Percentiles rank a stretch among this genome's conserved stretches.
These are phyloP conservation scores for Fusarium pininemorale DNA, from an alignment of 2,329 filamentous ascomycete species.

Conservation along the genomic window DNA sequence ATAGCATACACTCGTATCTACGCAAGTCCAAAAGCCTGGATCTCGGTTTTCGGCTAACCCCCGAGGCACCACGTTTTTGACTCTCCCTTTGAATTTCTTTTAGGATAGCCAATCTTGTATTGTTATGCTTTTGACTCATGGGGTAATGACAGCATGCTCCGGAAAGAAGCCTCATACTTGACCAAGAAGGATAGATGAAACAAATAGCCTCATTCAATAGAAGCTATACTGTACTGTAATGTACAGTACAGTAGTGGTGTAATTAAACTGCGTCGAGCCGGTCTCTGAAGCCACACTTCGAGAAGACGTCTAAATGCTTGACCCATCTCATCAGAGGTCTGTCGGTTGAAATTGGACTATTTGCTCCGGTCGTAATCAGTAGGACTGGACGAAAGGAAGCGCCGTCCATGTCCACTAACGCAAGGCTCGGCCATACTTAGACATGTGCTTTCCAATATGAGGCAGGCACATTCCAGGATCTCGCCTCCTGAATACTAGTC, in stretches of 20 bases:
- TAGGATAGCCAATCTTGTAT: not conserved
- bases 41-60: constrained; percentile 37
- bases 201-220: not conserved
- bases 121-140: constrained; percentile 8
- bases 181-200: not conserved
- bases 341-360: constrained; percentile 11
- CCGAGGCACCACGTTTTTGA: constrained; percentile 22
- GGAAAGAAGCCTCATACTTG: not conserved
- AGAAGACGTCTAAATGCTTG: not conserved
- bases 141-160: not conserved
- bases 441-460: constrained; percentile 4
- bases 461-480: constrained; percentile 7
- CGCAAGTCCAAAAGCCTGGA: not conserved
- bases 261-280: not conserved
- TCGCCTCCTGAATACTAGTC: constrained; percentile 11
- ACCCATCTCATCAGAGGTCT: not conserved
- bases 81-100: not conserved
- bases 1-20: not conserved
- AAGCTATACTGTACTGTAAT: not conserved
- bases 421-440: not conserved
- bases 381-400: not conserved
- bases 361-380: constrained; percentile 10
- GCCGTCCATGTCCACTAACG: not conserved
- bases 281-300: not conserved
- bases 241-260: not conserved